A percentile compares a stretch with the other conserved stretches of the same genome.
Evolutionary conservation across 805 yeast genomes (phyloP).

Genomic region (Yarrowia bubula): DNA sequence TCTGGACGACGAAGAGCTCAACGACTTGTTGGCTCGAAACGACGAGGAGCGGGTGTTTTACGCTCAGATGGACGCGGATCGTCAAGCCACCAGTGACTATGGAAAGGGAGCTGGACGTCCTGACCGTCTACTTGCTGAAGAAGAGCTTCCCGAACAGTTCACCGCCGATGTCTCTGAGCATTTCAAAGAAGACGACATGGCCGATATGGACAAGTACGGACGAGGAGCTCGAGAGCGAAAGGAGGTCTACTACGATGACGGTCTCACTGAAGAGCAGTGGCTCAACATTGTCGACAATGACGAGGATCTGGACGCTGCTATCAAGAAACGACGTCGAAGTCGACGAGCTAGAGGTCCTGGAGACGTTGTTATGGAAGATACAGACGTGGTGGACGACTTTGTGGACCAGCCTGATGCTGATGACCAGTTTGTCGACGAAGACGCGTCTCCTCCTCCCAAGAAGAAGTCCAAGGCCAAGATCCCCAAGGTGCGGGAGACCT

Average conservation of each 20-base stretch:
- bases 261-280: conserved; percentile 92
- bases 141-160: conserved; percentile 79
- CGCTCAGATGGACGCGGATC: conserved; percentile 58
- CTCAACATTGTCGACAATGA: conserved; percentile 59
- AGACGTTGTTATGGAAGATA: conserved; percentile 23
- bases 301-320: conserved; percentile 56
- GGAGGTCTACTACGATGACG: conserved; percentile 68
- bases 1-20: conserved; percentile 75
- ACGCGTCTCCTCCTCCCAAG: conserved; percentile 8
- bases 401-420: conserved; percentile 15
- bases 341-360: conserved; percentile 16
- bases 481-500: conserved; percentile 28
- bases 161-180: conserved; percentile 50
- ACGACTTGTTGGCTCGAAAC: conserved; percentile 79
- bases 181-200: conserved; percentile 39
- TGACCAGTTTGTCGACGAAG: conserved; percentile 29
- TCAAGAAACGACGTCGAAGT: conserved; percentile 32
- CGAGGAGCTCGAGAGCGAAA: conserved; percentile 82
- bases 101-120: conserved; percentile 40
- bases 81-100: conserved; percentile 46
- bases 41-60: conserved; percentile 67
- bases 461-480: conserved; percentile 30
- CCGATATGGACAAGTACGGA: conserved; percentile 49
- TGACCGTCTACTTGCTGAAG: conserved; percentile 57
- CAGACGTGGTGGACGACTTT: conserved; percentile 6